Evolutionary conservation across 306 rosid genomes (phyloP), one percentile per base, ranked within the genome.

Genomic region (Gillenia trifoliata): DNA sequence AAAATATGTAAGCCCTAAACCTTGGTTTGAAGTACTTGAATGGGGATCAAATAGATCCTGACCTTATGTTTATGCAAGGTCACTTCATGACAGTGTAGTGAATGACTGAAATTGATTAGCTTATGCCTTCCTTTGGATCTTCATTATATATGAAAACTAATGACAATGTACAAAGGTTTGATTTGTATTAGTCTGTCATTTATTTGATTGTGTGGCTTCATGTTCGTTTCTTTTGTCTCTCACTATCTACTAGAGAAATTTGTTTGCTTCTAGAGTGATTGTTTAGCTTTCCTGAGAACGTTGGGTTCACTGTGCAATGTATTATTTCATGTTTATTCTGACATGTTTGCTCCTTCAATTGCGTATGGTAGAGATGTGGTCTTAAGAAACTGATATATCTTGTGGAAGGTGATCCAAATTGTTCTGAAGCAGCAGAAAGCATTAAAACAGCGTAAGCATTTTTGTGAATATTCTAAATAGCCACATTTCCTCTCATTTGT

Each of bases 401-500:
- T 10, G 97, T 94, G 79, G 97, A 94, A 85, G 98, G 98, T 70
- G 98, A 93, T 74, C 94, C 96, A 75, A 91, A 93, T 88, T 67
- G 91, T 78, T 89, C 94, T 38, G 97, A 93, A 87, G 97, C 92
- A 54, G 89, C 97, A 6, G 98, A 93, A 74, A 91, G 97, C 87
- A 88, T 93, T 73, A 93, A 93, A 88, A 93, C 98, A 67, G 96
- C 98, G 97, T 91, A 89, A 79, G 97, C 55, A 40, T 41, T 59
- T 54, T 8, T 62, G 20, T 36, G 0, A 40, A 38, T 38, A 19
- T 55, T 76, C 16, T 9, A 29, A 1, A n/a, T 3, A 45, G 55
- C 22, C 16, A 49, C n/a, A 17, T 60, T 33, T 36, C 7, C 41
- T 36, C 41, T 36, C 0, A 36, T 8, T 36, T 36, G 11, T 36